Evolutionary conservation across 177 flowering plant species (phyloP).

Genomic region (Vitis hybrid): DNA sequence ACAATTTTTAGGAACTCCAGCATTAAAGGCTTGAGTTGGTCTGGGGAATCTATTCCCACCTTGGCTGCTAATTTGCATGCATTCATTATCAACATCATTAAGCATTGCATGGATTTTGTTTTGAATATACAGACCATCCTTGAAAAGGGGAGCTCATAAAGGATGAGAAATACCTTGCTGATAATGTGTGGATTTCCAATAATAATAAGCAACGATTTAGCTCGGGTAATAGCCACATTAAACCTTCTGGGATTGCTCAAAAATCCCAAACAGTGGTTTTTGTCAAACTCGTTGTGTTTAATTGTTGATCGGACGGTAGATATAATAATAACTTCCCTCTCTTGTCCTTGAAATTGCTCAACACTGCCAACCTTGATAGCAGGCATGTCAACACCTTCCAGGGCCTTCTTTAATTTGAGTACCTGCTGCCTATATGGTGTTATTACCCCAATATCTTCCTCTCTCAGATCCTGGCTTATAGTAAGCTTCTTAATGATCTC

Average conservation of each 20-base stretch:
- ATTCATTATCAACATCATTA: too few species aligned
- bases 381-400: slow-evolving; percentile 48
- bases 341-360: slow-evolving; percentile 98
- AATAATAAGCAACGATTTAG: slow-evolving; percentile 71
- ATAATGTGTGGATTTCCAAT: slow-evolving; percentile 92
- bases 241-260: slow-evolving; percentile 93
- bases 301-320: slow-evolving; percentile 94
- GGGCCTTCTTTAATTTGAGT: slow-evolving; percentile 55
- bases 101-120: too few species aligned
- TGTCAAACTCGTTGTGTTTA: slow-evolving; percentile 84
- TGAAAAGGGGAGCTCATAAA: not conserved
- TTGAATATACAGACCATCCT: too few species aligned
- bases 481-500: slow-evolving; percentile 53
- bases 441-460: slow-evolving; percentile 79
- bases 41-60: too few species aligned
- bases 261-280: slow-evolving; percentile 67
- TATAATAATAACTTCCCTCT: slow-evolving; percentile 70
- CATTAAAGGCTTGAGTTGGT: too few species aligned
- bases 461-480: slow-evolving; percentile 28
- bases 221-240: slow-evolving; percentile 92
- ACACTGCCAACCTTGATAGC: slow-evolving; percentile 89
- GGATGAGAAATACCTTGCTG: slow-evolving; percentile 51
- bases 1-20: too few species aligned
- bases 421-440: slow-evolving; percentile 96
- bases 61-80: too few species aligned